These are phyloP conservation scores for Takashimella tepidaria DNA, from an alignment of 1,284 basidiomycete genomes.

Conservation along the genomic window DNA sequence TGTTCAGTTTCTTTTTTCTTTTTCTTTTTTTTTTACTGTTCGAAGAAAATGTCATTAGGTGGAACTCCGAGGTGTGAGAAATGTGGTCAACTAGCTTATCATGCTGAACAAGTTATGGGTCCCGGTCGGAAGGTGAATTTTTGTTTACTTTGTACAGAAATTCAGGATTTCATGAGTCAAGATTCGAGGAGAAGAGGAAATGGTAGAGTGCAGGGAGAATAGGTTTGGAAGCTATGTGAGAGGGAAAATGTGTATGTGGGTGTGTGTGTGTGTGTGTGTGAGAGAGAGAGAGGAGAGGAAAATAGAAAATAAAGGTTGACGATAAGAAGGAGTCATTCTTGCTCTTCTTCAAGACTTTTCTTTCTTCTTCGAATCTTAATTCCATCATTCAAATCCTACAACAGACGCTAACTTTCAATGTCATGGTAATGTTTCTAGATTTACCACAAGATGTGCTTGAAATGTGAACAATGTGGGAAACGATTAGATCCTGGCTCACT, in stretches of 20 bases:
- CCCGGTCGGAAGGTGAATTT: conserved; percentile 43
- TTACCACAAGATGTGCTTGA: conserved; percentile 50
- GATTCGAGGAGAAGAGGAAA: no score
- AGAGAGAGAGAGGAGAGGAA: no score
- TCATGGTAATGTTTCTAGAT: conserved; percentile 25
- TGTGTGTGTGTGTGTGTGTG: no score
- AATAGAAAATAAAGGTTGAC: no score
- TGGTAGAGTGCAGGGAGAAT: no score
- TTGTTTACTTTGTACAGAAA: background rate
- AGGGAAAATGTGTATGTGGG: no score
- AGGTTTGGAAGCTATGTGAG: no score
- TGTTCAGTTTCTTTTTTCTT: no score
- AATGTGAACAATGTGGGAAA: conserved; percentile 46
- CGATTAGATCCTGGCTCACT: conserved; percentile 44
- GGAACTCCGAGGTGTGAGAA: conserved; percentile 43
- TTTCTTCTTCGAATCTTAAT: background rate
- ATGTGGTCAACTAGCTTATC: conserved; percentile 45
- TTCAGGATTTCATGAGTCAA: no score
- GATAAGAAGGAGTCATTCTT: no score
- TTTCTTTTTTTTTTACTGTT: no score
- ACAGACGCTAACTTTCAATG: background rate
- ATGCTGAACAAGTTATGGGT: conserved; percentile 48
- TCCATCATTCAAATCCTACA: background rate
- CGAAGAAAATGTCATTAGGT: conserved; percentile 25
- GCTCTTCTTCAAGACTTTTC: no score